Conservation (phyloP, 805 yeast species). For the Kuraishia capsulata region DNA sequence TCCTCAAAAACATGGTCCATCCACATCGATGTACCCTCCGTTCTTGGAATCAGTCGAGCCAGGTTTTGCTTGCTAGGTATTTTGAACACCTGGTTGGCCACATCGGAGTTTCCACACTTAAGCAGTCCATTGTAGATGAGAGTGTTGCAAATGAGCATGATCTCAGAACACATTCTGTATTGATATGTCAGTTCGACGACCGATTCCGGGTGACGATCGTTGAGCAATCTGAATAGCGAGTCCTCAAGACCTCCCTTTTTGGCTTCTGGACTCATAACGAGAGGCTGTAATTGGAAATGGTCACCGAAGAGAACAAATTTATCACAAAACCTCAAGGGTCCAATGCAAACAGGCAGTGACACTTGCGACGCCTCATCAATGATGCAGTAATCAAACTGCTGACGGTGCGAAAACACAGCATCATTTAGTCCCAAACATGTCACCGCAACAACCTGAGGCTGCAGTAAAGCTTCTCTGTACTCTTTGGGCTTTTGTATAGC, state of each 20-base stretch:
- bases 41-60: conserved; percentile 3
- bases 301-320: conserved; percentile 94
- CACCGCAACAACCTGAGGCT: conserved; percentile 73
- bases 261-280: conserved; percentile 66
- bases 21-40: conserved; percentile 33
- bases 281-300: conserved; percentile 87
- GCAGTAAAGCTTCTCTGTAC: conserved; percentile 35
- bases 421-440: conserved; percentile 77
- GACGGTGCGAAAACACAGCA: conserved; percentile 42
- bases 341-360: conserved; percentile 82
- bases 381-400: conserved; percentile 81
- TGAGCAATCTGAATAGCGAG: conserved; percentile 68
- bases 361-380: conserved; percentile 97
- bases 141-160: conserved; percentile 74
- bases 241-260: conserved; percentile 53
- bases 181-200: conserved; percentile 76
- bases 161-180: conserved; percentile 87
- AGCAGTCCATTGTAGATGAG: conserved; percentile 70
- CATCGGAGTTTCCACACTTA: conserved; percentile 61
- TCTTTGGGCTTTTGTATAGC: conserved; percentile 30
- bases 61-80: conserved; percentile 34
- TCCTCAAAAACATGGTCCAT: conserved; percentile 45
- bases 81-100: conserved; percentile 47
- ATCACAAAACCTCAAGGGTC: conserved; percentile 72
- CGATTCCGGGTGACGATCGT: conserved; percentile 63